A percentile compares a stretch with the other conserved stretches of the same genome.
Conservation (phyloP, 176 grass and related monocot genomes). For the Metroxylon sagu region DNA sequence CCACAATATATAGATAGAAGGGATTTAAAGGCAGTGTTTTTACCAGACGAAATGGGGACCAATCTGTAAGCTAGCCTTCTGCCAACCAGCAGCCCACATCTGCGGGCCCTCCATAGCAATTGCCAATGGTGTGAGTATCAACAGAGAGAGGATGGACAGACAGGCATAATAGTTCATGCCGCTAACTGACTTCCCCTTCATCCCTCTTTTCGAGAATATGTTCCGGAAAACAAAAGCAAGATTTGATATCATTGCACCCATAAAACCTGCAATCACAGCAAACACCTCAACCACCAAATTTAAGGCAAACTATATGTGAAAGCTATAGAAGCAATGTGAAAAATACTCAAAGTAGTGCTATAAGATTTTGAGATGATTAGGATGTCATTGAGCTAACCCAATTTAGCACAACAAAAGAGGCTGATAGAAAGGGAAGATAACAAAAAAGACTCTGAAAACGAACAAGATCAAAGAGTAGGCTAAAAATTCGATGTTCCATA, state of each 20-base stretch:
- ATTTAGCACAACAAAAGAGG: too few species aligned
- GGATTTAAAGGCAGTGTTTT: constrained; percentile 22
- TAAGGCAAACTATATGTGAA: too few species aligned
- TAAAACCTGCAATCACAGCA: constrained; percentile 48
- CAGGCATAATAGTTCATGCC: constrained; percentile 99
- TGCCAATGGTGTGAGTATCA: constrained; percentile 79
- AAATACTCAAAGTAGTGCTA: too few species aligned
- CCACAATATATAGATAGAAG: constrained; percentile 2
- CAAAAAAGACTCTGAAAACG: too few species aligned
- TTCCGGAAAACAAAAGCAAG: constrained; percentile 84
- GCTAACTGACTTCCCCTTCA: constrained; percentile 86
- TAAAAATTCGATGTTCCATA: too few species aligned
- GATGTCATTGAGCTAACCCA: too few species aligned
- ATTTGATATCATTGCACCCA: constrained; percentile 98
- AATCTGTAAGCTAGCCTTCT: constrained; percentile 60
- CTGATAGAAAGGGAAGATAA: too few species aligned
- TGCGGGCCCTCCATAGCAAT: constrained; percentile 86
- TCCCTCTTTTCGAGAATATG: constrained; percentile 96
- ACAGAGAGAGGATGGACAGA: constrained; percentile 82
- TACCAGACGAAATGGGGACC: constrained; percentile 90
- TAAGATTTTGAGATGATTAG: too few species aligned
- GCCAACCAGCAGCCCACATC: constrained; percentile 91
- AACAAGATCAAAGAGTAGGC: too few species aligned
- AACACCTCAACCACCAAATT: too few species aligned
- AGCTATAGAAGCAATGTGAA: too few species aligned